Evolutionary conservation across 2,329 filamentous ascomycete genomes (phyloP), one percentile per base, ranked within the genome.

Genomic region (Xylariales sp.): DNA sequence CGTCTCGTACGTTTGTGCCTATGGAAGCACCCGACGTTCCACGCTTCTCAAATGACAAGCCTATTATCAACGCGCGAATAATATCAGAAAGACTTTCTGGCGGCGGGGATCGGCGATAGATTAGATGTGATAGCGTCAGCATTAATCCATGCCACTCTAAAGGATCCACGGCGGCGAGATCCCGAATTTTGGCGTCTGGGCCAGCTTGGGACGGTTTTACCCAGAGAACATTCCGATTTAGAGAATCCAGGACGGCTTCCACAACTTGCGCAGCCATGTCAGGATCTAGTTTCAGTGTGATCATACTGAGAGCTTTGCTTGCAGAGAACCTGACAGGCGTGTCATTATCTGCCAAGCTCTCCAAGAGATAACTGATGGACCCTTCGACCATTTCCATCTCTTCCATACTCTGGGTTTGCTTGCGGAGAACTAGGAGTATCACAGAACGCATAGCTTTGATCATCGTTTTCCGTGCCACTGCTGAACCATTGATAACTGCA

Each of bases 91-190:
- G 71, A 45, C 84, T 81, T 3, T 72, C 62, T 0, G 79, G 72
- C 1, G 88, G 85, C 5, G 89, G 84, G 1, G 90, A 90, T 27
- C 85, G 80, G 36, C 88, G 81, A 62, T 95, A 96, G 2, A 97
- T 70, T 2, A 95, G 67, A 59, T 97, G 88, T 0, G 88, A 83
- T 4, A 98, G 68, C 0, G 93, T 93, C 30, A 98, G 72, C 52
- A 89, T 90, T 25, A 96, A 62, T 0, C 93, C 93, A 59, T 98
- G 93, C 93, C 93, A 98, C 60, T 84, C 81, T 18, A 91, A 70
- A 13, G 87, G 76, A 57, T 94, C 82, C 12, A 94, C 88, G 7
- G 82, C 81, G 29, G 80, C 81, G 24, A 95, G 66, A 55, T 93
- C 80, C 28, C 75, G 68, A 13, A 53, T 57, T 3, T 60, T 59